Base-by-base conservation (phyloP, 345 rosid genomes). In the Pugionium dolabratum region DNA sequence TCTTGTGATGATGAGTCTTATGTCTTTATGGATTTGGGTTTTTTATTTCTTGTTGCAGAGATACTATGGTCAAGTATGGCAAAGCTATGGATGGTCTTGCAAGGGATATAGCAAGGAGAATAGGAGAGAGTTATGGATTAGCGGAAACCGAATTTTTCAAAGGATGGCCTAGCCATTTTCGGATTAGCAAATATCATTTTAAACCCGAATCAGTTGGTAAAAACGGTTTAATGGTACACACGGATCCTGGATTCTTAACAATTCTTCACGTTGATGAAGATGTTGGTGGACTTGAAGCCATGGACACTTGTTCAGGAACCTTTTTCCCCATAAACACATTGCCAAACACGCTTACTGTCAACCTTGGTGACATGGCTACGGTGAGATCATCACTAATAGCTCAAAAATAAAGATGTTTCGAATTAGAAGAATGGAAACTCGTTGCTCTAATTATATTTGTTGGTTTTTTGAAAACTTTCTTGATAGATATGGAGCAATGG, bases 351-450 rank as follows among this genome's bases (percentile, higher is more conserved):
- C 84, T 91, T 59, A 70, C 81, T 1, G 74, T 85, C 79, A 89
- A 87, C 68, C 96, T 91, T 9, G 92, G 98, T 46, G 96, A 89
- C 67, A 51, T 79, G 26, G 92, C 95, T 32, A 40, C 69, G 78
- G 66, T 59, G 37, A 43, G 32, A 51, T n/a, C 5, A 41, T 7
- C 6, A 29, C 18, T 37, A 36, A 26, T 55, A 36, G 44, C 6
- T 48, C 32, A 33, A 45, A 44, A 45, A 9, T 36, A 4, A 2
- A 4, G 7, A 5, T 36, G 37, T 63, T 7, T 35, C 9, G 32
- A 6, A 4, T 11, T 7, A 31, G 18, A 18, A 18, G 18, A 18
- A 18, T 3, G 36, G 25, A 46, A 26, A 55, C 28, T 34, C 4
- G 3, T 57, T 39, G 61, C 18, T 18, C 18, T 18, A 18, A 18